Evolutionary conservation across 306 rosid genomes (phyloP), one percentile per base, ranked within the genome.

Genomic region (Canavalia gladiata): DNA sequence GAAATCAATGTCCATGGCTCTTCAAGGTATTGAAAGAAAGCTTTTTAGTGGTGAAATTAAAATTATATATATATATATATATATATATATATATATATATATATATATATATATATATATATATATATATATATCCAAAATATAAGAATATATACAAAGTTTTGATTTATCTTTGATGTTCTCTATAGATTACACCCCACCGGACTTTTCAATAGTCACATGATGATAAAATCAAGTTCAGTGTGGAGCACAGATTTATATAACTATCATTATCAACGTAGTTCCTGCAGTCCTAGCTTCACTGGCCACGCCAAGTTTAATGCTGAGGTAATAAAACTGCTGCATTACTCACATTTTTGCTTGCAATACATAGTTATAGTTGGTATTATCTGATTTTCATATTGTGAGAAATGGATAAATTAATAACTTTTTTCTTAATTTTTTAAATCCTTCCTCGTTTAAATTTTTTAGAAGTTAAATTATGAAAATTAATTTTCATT

Each of bases 11-110:
- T 63, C 52, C 79, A 67, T 31, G 43, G 30, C 58, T 41, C 87
- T 68, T 87, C 97, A 84, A 89, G 97, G 93, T 89, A 81, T 25
- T 59, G 10, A 5, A 72, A 77, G 3, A 45, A 46, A 47, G 30
- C 1, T 39, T 37, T 5, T 2, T 42, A 65, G 0, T 5, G 42
- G 18, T 4, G 6, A 74, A 72, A 11, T 69, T 46, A 68, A 42
- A 13, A 37, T 11, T 39, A 7, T 11, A 10, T 18, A 50, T 29
- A 7, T 8, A 2, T 46, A 25, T n/a, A 55, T 55, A 5, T 12
- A 12, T 18, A 18, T 18, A 18, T 18, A 18, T 18, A 18, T 18
- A 18, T 18, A 18, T 18, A 18, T 18, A 18, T 18, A n/a, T 39
- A 7, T 11, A 10, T 18, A 50, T 29, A 7, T 8, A 2, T 46